phyloP scores from a whole-genome alignment of 1,284 basidiomycete species.

The Tremellales sp. region DNA sequence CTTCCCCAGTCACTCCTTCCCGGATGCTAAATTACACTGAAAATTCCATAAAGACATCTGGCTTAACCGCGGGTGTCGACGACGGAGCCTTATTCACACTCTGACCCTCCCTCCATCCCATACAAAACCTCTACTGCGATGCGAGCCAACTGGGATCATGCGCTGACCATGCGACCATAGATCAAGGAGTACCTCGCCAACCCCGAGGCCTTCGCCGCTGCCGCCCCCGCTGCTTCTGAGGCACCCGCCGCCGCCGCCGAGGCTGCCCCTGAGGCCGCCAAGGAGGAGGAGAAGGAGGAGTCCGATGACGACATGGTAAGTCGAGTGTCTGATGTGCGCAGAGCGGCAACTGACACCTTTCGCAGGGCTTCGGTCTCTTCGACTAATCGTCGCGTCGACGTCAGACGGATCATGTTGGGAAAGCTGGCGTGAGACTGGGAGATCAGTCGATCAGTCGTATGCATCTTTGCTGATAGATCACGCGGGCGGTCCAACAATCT shows the following conservation, averaged over 20 bases:
- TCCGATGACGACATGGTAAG: constrained; percentile 50
- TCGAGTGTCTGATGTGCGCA: constrained; percentile 8
- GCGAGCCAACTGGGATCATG: background rate
- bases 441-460: background rate
- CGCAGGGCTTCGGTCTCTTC: constrained; percentile 72
- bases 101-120: constrained; percentile 20
- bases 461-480: background rate
- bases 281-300: constrained; percentile 72
- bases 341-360: background rate
- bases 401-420: background rate
- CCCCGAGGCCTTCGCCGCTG: constrained; percentile 89
- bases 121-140: background rate
- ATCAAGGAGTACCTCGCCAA: constrained; percentile 95
- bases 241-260: constrained; percentile 56
- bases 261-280: constrained; percentile 54
- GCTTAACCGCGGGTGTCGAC: constrained; percentile 35
- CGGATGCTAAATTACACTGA: constrained; percentile 43
- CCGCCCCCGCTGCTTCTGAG: constrained; percentile 60
- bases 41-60: constrained; percentile 56
- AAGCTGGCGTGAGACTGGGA: background rate
- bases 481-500: no score
- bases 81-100: constrained; percentile 35
- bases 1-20: constrained; percentile 11
- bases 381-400: constrained; percentile 56
- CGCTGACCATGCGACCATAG: constrained; percentile 51